phyloP scores from a whole-genome alignment of 2,329 filamentous ascomycete species.

The Ophiocordyceps sinensis region DNA sequence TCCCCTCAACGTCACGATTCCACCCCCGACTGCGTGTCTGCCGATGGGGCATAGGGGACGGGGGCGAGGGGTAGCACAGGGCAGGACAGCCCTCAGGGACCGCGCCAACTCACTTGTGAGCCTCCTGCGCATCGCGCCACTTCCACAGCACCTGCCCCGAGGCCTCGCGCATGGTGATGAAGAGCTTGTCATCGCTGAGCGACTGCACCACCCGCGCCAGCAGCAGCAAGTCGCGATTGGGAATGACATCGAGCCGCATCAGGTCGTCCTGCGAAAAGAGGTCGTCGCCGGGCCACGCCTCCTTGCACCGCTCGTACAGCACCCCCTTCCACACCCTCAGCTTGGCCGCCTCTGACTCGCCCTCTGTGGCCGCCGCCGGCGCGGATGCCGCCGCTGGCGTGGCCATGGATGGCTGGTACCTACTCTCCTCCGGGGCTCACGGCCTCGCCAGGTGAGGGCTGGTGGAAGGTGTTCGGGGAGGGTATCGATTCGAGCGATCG shows the following conservation, averaged over 20 bases:
- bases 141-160: conserved; percentile 35
- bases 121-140: conserved; percentile 43
- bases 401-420: not conserved
- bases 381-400: conserved; percentile 4
- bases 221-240: conserved; percentile 37
- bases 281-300: conserved; percentile 29
- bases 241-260: conserved; percentile 40
- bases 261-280: conserved; percentile 46
- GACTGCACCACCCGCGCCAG: conserved; percentile 41
- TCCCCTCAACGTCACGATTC: too few relatives aligned
- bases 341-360: conserved; percentile 24
- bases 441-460: too few relatives aligned
- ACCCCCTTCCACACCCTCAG: conserved; percentile 37
- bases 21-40: too few relatives aligned
- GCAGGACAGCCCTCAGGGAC: not conserved
- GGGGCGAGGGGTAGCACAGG: not conserved
- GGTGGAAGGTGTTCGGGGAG: too few relatives aligned
- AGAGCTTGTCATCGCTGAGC: conserved; percentile 45
- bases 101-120: conserved; percentile 36
- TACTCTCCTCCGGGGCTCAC: not conserved
- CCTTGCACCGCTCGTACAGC: conserved; percentile 40
- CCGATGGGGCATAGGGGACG: too few relatives aligned
- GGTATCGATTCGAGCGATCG: too few relatives aligned
- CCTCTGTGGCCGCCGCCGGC: conserved; percentile 9
- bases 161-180: conserved; percentile 29